Evolutionary conservation across 129 eudicot species (phyloP).

Genomic region (Smallanthus sonchifolius): DNA sequence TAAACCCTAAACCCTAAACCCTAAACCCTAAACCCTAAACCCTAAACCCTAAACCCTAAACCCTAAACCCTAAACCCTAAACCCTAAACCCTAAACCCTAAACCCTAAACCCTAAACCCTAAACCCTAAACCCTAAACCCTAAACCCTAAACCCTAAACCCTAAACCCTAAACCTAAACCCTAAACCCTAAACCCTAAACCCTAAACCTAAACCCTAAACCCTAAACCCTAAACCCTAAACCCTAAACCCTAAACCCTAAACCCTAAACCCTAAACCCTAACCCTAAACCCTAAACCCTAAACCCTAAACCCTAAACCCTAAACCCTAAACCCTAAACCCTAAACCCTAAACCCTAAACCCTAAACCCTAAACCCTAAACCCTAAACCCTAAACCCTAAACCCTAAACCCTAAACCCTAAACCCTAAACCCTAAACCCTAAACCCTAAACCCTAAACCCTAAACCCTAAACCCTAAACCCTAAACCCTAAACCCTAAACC

Average conservation of each 20-base stretch:
- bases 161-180: conserved; percentile 3
- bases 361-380: conserved; percentile 6
- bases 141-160: background rate
- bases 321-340: background rate
- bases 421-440: conserved; percentile 13
- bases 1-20: background rate
- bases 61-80: conserved; percentile 2
- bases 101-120: conserved; percentile 7
- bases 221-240: conserved; percentile 1
- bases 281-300: conserved; percentile 16
- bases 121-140: conserved; percentile 1
- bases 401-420: conserved; percentile 2
- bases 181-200: background rate
- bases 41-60: background rate
- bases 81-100: background rate
- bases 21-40: background rate
- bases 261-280: conserved; percentile 7
- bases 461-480: background rate
- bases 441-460: conserved; percentile 12
- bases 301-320: conserved; percentile 7
- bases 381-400: conserved; percentile 12
- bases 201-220: conserved; percentile 4
- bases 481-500: background rate
- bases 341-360: conserved; percentile 10
- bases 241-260: conserved; percentile 9